Percentiles rank a stretch among this genome's conserved stretches.
Evolutionary conservation across 208 protist species (phyloP).

Genomic region (Hexamita inflata): DNA sequence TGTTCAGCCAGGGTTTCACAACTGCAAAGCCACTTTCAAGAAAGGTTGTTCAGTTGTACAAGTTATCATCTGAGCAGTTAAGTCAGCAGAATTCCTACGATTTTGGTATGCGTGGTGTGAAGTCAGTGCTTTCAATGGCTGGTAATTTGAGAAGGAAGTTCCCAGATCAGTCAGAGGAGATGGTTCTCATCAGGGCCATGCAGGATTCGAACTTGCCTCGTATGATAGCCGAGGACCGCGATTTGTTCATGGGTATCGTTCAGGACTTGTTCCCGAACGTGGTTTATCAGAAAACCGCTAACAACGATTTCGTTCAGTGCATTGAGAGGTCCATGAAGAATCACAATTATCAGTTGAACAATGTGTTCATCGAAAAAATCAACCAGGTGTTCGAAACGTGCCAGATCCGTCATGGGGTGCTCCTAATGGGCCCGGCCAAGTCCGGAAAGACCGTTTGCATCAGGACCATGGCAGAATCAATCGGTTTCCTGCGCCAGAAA

Average conservation of each 20-base stretch:
- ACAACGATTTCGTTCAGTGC: background rate
- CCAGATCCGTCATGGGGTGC: constrained; percentile 80
- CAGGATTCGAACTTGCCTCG: constrained; percentile 47
- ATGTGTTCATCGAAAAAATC: constrained; percentile 53
- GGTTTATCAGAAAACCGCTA: background rate
- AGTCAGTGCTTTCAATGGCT: constrained; percentile 87
- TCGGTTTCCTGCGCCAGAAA: constrained; percentile 40
- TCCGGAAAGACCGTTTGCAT: constrained; percentile 70
- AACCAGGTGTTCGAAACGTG: constrained; percentile 83
- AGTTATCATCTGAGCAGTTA: constrained; percentile 85
- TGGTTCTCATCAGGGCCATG: constrained; percentile 41
- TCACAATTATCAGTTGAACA: background rate
- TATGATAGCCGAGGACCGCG: constrained; percentile 47
- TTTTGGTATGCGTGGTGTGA: constrained; percentile 98
- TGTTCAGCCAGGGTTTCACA: constrained; percentile 64
- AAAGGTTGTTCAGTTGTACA: constrained; percentile 93
- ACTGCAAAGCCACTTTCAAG: constrained; percentile 58
- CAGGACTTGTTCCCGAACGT: constrained; percentile 49
- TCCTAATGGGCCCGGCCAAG: constrained; percentile 78
- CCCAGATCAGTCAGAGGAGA: constrained; percentile 6
- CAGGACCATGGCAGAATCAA: constrained; percentile 5
- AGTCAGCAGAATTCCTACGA: constrained; percentile 88
- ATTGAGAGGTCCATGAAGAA: background rate
- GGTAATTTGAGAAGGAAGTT: constrained; percentile 45
- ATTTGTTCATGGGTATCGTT: constrained; percentile 48